These are phyloP conservation scores for Pholiota molesta DNA, from an alignment of 768 basidiomycete genomes.

Conservation along the genomic window DNA sequence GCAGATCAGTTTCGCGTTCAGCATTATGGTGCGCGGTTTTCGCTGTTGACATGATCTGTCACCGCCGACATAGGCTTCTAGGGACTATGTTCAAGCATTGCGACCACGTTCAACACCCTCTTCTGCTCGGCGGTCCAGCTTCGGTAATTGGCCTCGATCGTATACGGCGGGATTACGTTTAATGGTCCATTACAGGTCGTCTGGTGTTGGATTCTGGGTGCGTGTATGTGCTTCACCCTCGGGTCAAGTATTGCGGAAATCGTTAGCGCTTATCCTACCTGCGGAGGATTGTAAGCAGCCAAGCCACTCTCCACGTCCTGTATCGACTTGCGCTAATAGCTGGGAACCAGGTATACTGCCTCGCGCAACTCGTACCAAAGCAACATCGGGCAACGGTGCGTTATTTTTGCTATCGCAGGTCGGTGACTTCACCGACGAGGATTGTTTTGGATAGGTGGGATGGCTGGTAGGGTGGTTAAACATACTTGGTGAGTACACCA, in stretches of 20 bases:
- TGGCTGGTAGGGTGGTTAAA: conserved; percentile 88
- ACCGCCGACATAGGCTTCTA: conserved; percentile 20
- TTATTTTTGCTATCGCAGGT: conserved; percentile 1
- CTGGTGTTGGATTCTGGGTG: conserved; percentile 80
- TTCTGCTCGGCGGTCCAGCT: conserved; percentile 69
- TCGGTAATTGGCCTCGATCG: conserved; percentile 43
- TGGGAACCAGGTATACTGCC: conserved; percentile 65
- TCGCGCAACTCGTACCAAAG: conserved; percentile 75
- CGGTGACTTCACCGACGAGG: conserved; percentile 9
- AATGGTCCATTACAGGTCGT: conserved; percentile 41
- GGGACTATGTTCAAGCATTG: conserved; percentile 77
- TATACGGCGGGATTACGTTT: conserved; percentile 1
- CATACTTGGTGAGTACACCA: conserved; percentile 55
- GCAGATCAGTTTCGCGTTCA: conserved; percentile 76
- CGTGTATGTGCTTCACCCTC: conserved; percentile 73
- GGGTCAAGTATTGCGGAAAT: conserved; percentile 78
- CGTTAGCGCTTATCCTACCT: conserved; percentile 75
- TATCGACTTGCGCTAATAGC: conserved; percentile 1
- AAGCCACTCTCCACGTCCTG: neutral
- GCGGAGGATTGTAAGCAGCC: conserved; percentile 63
- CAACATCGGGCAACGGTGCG: conserved; percentile 64
- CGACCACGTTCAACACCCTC: conserved; percentile 78
- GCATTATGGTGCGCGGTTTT: conserved; percentile 59
- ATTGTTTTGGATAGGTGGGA: conserved; percentile 47
- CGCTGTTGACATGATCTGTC: conserved; percentile 13